phyloP scores from a whole-genome alignment of 148 eudicot genomes.

The Salicornia ramosissima region DNA sequence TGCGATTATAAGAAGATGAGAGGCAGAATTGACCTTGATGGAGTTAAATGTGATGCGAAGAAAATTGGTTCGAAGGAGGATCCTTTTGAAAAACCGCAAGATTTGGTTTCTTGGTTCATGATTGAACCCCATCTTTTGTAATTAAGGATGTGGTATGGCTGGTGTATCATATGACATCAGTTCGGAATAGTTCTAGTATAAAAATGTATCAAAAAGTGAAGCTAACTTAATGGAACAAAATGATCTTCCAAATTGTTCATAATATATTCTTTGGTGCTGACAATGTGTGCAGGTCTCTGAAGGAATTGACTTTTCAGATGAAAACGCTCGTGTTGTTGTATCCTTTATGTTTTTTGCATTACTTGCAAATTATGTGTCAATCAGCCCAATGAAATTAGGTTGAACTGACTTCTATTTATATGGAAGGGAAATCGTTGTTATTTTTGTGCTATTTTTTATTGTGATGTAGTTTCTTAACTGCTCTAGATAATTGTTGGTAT shows the following conservation, averaged over 20 bases:
- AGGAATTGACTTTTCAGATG: constrained; percentile 97
- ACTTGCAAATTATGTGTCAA: neutral
- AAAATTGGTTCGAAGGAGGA: too few relatives aligned
- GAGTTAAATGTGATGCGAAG: too few relatives aligned
- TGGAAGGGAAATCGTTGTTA: neutral
- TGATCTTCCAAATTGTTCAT: neutral
- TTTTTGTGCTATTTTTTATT: neutral
- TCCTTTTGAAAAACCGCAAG: too few relatives aligned
- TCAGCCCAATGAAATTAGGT: neutral
- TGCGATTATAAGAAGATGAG: too few relatives aligned
- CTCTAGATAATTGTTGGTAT: constrained; percentile 83
- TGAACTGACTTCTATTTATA: neutral
- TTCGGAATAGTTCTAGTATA: neutral
- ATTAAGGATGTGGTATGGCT: too few relatives aligned
- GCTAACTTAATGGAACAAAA: neutral
- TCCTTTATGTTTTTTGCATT: constrained; percentile 41
- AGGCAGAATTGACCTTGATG: too few relatives aligned
- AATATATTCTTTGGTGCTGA: neutral
- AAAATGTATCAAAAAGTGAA: neutral
- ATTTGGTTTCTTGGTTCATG: too few relatives aligned
- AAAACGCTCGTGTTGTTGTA: constrained; percentile 94
- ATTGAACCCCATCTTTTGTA: too few relatives aligned
- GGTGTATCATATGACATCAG: neutral
- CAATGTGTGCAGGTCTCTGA: constrained; percentile 74
- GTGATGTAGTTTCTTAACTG: constrained; percentile 46